Conservation (phyloP, 192 early-diverging fungal genomes). For the Backusella psychrophila region DNA sequence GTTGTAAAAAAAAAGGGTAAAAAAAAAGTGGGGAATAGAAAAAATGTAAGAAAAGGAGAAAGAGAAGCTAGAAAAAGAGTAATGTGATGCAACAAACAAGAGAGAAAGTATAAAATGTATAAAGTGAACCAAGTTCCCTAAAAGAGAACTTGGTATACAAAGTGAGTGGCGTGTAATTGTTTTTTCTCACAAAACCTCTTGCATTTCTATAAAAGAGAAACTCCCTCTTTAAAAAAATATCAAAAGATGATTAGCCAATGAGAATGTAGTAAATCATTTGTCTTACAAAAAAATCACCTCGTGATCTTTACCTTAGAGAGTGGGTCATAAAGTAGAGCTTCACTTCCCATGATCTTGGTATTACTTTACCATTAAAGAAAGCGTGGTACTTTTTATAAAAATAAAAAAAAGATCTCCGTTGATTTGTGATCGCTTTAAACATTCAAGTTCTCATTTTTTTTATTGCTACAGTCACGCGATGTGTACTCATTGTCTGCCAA, state of each 20-base stretch:
- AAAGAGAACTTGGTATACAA: background rate
- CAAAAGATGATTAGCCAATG: background rate
- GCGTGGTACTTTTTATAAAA: background rate
- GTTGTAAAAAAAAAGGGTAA: background rate
- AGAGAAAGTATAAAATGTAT: background rate
- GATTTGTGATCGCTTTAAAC: background rate
- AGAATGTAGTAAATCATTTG: background rate
- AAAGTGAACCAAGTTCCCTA: constrained; percentile 6
- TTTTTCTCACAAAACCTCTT: constrained; percentile 10
- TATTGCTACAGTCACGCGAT: background rate
- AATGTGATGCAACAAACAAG: constrained; percentile 11
- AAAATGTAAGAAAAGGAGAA: background rate
- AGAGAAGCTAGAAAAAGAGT: constrained; percentile 3
- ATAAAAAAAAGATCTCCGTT: constrained; percentile 1
- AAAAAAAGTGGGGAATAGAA: background rate
- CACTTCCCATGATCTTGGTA: constrained; percentile 2
- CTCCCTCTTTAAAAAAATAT: background rate
- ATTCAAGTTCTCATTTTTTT: background rate
- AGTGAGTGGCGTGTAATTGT: background rate
- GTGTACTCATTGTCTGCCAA: background rate
- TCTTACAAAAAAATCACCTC: constrained; percentile 11
- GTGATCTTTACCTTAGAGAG: background rate
- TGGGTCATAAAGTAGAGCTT: background rate
- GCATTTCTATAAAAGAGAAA: constrained; percentile 8
- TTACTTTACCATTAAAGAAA: background rate